phyloP scores from a whole-genome alignment of 169 alveolate species.

The Cystoisospora suis region DNA sequence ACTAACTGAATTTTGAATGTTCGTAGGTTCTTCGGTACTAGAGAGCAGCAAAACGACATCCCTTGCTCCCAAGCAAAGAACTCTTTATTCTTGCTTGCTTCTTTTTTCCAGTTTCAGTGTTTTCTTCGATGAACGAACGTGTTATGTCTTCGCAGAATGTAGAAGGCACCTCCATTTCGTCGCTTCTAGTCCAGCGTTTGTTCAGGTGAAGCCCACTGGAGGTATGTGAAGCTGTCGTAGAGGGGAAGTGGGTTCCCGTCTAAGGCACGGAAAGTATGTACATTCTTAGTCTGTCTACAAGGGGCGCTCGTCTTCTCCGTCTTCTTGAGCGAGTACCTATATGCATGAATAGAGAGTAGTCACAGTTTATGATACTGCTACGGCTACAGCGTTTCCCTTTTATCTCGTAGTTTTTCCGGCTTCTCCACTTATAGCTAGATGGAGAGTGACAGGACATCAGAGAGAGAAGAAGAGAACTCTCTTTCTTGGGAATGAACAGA shows the following conservation, averaged over 20 bases:
- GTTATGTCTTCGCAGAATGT: not conserved
- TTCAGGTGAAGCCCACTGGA: not conserved
- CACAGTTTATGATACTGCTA: not conserved
- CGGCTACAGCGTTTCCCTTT: not conserved
- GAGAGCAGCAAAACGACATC: not conserved
- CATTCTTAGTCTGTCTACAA: not conserved
- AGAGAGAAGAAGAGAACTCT: no score
- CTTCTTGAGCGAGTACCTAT: not conserved
- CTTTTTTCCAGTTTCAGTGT: not conserved
- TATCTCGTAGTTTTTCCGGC: not conserved
- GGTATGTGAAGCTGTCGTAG: not conserved
- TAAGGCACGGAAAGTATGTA: no score
- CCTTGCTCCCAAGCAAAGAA: not conserved
- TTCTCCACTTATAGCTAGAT: no score
- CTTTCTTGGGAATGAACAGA: no score
- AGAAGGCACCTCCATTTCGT: not conserved
- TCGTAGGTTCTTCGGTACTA: not conserved
- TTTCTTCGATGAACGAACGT: not conserved
- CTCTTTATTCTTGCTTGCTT: not conserved
- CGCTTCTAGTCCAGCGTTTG: not conserved
- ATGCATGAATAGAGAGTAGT: not conserved
- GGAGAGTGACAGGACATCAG: no score
- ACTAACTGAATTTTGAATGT: not conserved
- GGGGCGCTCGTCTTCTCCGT: not conserved
- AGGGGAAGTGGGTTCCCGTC: not conserved